These are phyloP conservation scores for Pythium myriotylum DNA, from an alignment of 352 stramenopile genomes.

Conservation along the genomic window DNA sequence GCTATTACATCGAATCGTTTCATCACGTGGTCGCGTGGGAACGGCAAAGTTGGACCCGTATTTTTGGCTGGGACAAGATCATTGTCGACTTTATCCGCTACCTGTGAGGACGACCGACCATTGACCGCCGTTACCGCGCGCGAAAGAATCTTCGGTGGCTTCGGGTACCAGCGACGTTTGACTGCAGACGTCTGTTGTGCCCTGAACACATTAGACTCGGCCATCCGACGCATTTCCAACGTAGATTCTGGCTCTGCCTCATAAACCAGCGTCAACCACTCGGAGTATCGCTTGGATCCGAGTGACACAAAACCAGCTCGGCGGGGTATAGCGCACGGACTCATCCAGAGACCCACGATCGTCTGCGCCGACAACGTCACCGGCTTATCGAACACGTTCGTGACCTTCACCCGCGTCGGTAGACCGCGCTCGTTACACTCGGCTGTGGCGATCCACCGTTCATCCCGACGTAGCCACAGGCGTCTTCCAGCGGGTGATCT, in stretches of 20 bases:
- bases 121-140: too few relatives aligned
- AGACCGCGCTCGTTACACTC: slow-evolving; percentile 2
- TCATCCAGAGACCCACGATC: slow-evolving; percentile 6
- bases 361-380: not conserved
- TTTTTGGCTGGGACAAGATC: too few relatives aligned
- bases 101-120: too few relatives aligned
- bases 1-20: too few relatives aligned
- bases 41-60: too few relatives aligned
- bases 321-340: too few relatives aligned
- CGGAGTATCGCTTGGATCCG: too few relatives aligned
- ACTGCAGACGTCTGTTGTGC: too few relatives aligned
- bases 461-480: slow-evolving; percentile 8
- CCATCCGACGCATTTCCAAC: not conserved
- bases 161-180: not conserved
- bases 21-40: too few relatives aligned
- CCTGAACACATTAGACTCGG: too few relatives aligned
- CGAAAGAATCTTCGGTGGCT: slow-evolving; percentile 10
- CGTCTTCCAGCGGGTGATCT: not conserved
- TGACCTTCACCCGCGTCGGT: slow-evolving; percentile 4
- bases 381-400: slow-evolving; percentile 7
- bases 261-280: not conserved
- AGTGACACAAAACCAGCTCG: not conserved
- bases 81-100: too few relatives aligned
- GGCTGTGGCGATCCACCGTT: slow-evolving; percentile 14
- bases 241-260: slow-evolving; percentile 14